Evolutionary conservation across 208 protist species (phyloP).

Genomic region (Leishmania amazonensis): DNA sequence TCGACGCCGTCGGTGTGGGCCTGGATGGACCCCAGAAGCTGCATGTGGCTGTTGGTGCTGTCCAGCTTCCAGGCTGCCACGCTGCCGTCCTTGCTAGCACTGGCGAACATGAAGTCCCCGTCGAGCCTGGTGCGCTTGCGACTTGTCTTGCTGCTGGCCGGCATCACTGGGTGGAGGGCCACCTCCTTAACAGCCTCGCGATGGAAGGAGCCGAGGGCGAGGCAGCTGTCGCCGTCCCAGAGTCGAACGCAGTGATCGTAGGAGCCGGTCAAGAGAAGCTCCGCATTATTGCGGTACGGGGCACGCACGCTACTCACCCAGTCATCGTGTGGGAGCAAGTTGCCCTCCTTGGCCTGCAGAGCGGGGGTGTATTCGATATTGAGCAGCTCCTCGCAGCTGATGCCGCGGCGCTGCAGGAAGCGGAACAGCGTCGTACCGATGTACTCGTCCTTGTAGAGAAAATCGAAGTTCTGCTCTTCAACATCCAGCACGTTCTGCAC

Average conservation of each 20-base stretch:
- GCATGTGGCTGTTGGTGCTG: conserved; percentile 33
- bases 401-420: conserved; percentile 65
- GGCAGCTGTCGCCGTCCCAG: conserved; percentile 73
- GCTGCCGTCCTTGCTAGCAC: conserved; percentile 79
- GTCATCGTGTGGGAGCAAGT: conserved; percentile 84
- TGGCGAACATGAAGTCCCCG: conserved; percentile 63
- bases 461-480: conserved; percentile 65
- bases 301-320: conserved; percentile 83
- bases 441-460: conserved; percentile 82
- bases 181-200: conserved; percentile 80
- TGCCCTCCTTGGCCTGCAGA: conserved; percentile 78
- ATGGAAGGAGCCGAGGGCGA: conserved; percentile 78
- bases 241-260: conserved; percentile 87
- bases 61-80: conserved; percentile 69
- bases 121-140: conserved; percentile 38
- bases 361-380: conserved; percentile 88
- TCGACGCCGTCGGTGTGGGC: conserved; percentile 74
- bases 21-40: conserved; percentile 51
- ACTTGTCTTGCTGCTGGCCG: conserved; percentile 12
- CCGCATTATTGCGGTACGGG: conserved; percentile 55
- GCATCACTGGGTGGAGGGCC: conserved; percentile 39
- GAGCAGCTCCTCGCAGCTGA: conserved; percentile 82
- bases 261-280: conserved; percentile 69
- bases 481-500: conserved; percentile 70
- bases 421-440: conserved; percentile 74